Evolutionary conservation across 2,329 filamentous ascomycete species (phyloP), one percentile per base, ranked within the genome.

Genomic region (Coniochaeta sp.): DNA sequence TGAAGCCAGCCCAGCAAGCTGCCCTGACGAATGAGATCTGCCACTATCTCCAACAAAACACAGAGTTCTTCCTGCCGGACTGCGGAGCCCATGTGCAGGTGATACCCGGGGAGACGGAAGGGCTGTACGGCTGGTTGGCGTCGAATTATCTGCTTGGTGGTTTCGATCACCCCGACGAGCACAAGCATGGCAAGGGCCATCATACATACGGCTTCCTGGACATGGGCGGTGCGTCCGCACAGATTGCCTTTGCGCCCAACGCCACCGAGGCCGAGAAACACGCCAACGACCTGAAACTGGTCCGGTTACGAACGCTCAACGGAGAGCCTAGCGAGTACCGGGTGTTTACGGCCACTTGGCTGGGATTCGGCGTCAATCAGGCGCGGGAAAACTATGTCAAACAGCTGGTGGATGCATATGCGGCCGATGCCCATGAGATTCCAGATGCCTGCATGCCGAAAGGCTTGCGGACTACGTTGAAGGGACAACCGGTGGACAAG

Each of bases 161-260:
- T 4, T 98, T 99, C 68, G 90, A 98, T 71, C 79, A 83, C 19
- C 88, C 91, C 0, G 77, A 87, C 58, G 76, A 85, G 16, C 90
- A 96, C 68, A 78, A 85, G 59, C 91, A 96, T 72, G 92, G 91
- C 58, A 92, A 96, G 65, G 85, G 84, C 28, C 95, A 98, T 71
- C 90, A 93, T 69, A 99, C 95, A 0, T 99, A 98, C 73, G 95
- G 95, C 0, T 99, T 99, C 69, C 78, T 99, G 62, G 95, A 99
- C 71, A 99, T 99, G 96, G 95, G 95, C 57, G 95, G 95, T 58
- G 95, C 95, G 28, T 98, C 93, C 0, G 93, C 95, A 17, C 95
- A 99, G 75, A 98, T 99, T 69, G 95, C 96, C 0, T 99, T 99
- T 73, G 93, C 93, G 1, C 95, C 95, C 1, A 99, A 99, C 73